Base-by-base conservation (phyloP, 2,329 filamentous ascomycete species). In the Pseudogymnoascus sp. region DNA sequence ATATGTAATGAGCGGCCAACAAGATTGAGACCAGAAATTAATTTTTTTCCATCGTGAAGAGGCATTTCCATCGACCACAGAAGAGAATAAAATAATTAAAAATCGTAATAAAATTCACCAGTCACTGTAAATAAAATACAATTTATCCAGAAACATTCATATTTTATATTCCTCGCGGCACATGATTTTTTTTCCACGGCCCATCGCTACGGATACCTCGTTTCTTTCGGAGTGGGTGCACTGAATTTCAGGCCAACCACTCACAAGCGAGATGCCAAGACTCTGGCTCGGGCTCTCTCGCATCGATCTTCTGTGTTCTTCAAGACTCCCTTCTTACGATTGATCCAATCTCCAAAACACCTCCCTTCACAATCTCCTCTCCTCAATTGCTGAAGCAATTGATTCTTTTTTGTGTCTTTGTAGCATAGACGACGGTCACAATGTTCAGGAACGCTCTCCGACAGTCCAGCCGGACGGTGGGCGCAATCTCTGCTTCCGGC, bases 401-500 rank as follows among this genome's bases (percentile, higher is more conserved):
- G 84, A 78, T 78, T 78, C 77, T 76, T 76, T 75, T 70, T 77
- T 78, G 73, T 74, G 73, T 77, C 74, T 74, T 74, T 77, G 75
- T 79, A 77, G 74, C 74, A 76, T 73, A 79, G 71, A 78, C 73
- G 77, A 77, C 79, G 81, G 75, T 77, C 77, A 84, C 78, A 81
- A 97, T 97, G 93, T 96, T 97, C 86, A 91, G 93, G 83, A 96
- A 90, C 87, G 92, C 93, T 84, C 85, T 97, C 82, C 87, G 92
- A 84, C 92, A 96, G 85, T 95, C 92, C 79, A 89, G 89, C 83
- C 92, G 92, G 84, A 89, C 90, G 80, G 90, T 93, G 81, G 89
- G 90, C 83, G 91, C 90, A 82, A 86, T 95, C 82, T 90, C 91
- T 88, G 89, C 90, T 76, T 84, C 89, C 75, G 86, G 90, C 84